A percentile compares a stretch with the other conserved stretches of the same genome.
These are phyloP conservation scores for Cunninghamia lanceolata DNA, from an alignment of 75 land plant species.

Conservation along the genomic window DNA sequence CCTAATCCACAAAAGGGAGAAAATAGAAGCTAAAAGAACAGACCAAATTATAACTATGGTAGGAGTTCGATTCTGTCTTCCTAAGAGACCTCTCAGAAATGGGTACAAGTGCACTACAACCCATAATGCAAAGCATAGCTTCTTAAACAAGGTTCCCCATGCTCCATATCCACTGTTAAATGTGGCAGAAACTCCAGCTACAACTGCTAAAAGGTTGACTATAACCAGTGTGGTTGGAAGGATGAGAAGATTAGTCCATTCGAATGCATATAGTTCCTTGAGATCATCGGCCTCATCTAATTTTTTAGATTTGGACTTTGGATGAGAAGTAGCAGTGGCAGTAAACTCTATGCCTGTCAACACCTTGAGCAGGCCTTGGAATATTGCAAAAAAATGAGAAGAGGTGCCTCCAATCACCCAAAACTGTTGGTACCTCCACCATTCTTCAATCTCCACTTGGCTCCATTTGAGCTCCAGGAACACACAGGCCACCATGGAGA, in stretches of 20 bases:
- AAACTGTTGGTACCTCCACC: conserved; percentile 61
- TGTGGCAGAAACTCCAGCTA: conserved; percentile 30
- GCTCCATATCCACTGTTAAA: conserved; percentile 18
- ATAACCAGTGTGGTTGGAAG: conserved; percentile 37
- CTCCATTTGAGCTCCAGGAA: conserved; percentile 56
- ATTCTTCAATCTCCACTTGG: conserved; percentile 48
- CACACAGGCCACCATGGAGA: conserved; percentile 50
- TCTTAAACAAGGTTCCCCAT: conserved; percentile 23
- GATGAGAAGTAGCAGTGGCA: conserved; percentile 31
- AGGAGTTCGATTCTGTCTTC: conserved; percentile 39
- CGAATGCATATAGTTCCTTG: conserved; percentile 30
- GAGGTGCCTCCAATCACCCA: conserved; percentile 57
- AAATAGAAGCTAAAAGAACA: conserved; percentile 29
- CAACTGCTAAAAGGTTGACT: conserved; percentile 33
- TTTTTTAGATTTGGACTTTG: conserved; percentile 25
- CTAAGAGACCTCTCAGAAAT: conserved; percentile 30
- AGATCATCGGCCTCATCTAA: conserved; percentile 34
- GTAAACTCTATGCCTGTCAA: conserved; percentile 44
- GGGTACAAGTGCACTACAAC: conserved; percentile 34
- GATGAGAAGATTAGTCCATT: conserved; percentile 40
- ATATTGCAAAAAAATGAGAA: conserved; percentile 52
- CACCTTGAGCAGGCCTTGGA: conserved; percentile 53
- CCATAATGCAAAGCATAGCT: conserved; percentile 30
- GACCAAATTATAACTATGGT: conserved; percentile 39
- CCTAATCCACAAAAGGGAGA: conserved; percentile 45